These are phyloP conservation scores for Gaultheria prostrata DNA, from an alignment of 148 eudicot genomes.

Conservation along the genomic window DNA sequence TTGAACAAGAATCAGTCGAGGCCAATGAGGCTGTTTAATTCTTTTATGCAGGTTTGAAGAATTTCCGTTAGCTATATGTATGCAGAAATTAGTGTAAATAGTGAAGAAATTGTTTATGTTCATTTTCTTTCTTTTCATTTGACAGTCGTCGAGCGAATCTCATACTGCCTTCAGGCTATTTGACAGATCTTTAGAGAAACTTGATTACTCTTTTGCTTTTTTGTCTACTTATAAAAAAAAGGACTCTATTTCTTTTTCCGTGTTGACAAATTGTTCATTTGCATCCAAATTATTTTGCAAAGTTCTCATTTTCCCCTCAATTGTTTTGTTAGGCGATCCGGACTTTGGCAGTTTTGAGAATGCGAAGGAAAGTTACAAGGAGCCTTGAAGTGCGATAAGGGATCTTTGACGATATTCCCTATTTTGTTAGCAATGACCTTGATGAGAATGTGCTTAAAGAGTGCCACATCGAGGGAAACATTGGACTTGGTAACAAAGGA, in stretches of 20 bases:
- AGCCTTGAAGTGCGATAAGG: not conserved
- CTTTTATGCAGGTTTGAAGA: not conserved
- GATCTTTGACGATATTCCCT: not conserved
- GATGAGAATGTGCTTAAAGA: too few relatives aligned
- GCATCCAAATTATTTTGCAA: constrained; percentile 1
- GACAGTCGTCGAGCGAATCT: not conserved
- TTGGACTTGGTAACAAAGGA: not conserved
- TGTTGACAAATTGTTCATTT: not conserved
- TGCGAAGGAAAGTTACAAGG: not conserved
- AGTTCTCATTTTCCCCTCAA: not conserved
- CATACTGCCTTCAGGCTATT: not conserved
- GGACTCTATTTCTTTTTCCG: not conserved
- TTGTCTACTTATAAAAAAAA: too few relatives aligned
- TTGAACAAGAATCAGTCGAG: too few relatives aligned
- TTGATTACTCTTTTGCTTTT: not conserved
- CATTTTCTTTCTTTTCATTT: not conserved
- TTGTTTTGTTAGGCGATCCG: not conserved
- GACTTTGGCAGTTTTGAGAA: not conserved
- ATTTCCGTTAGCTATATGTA: not conserved
- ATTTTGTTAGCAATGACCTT: too few relatives aligned
- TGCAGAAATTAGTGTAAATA: not conserved
- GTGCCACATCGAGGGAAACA: not conserved
- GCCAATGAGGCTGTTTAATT: not conserved
- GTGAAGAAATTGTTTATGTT: not conserved
- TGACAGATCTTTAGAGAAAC: not conserved